Evolutionary conservation across 2,329 filamentous ascomycete genomes (phyloP), one percentile per base, ranked within the genome.

Genomic region (Keithomyces neogunnii): DNA sequence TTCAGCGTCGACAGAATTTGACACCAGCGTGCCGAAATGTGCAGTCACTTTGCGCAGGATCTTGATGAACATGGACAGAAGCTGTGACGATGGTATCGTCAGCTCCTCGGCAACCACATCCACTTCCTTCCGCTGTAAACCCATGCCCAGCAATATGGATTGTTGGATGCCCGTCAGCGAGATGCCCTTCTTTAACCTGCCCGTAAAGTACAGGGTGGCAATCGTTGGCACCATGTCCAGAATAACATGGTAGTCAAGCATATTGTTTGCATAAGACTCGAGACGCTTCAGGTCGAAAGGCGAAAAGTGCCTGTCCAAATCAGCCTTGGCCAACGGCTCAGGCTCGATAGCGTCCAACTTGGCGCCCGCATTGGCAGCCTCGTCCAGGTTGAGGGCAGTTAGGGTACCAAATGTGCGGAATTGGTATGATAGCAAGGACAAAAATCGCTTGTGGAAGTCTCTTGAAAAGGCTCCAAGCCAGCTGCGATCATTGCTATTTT

Each of bases 51-150:
- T 97, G 57, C 90, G 83, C 53, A 96, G 78, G 54, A 96, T 86
- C 75, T 99, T 99, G 67, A 96, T 89, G 69, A 99, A 97, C 86
- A 97, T 95, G 54, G 92, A 91, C 55, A 99, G 76, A 3, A 96
- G 74, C 71, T 97, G 93, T 44, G 84, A 85, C 2, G 82, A 78
- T 1, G 81, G 82, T 5, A 96, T 71, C 6, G 77, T 78, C 3
- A 96, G 70, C 63, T 99, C 93, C 56, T 85, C 82, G 55, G 91
- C 86, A 7, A 96, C 72, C 10, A 81, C 79, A 11, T 93, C 88
- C 31, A 99, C 74, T 39, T 87, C 85, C 73, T 97, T 97, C 58
- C 88, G 83, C 69, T 99, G 95, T 53, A 97, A 73, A 26, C 95
- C 93, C 46, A 95, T 82, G 5, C 88, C 90, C n/a, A 97, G 78